A percentile compares a stretch with the other conserved stretches of the same genome.
Conservation (phyloP, 2,329 filamentous ascomycete species). For the Monilinia polystroma region DNA sequence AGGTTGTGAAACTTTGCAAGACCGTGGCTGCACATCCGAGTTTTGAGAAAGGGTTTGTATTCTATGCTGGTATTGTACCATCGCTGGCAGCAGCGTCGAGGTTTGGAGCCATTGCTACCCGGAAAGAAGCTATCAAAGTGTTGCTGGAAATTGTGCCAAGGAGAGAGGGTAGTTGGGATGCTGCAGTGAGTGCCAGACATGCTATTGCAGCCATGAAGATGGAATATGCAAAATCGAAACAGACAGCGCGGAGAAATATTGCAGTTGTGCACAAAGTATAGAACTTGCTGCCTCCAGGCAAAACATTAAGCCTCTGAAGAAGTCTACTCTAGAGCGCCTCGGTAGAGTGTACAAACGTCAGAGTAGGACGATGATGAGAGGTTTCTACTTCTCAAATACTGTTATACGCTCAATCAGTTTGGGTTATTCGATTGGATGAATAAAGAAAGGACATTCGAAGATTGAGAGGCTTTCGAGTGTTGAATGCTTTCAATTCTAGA, state of each 20-base stretch:
- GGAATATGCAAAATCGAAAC: background rate
- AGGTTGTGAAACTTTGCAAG: conserved; percentile 10
- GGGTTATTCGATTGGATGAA: no score
- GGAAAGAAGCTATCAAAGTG: conserved; percentile 13
- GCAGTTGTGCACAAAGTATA: background rate
- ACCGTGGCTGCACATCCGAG: background rate
- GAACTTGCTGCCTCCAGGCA: background rate
- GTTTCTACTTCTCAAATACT: no score
- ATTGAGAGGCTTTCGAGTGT: no score
- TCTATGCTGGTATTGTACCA: conserved; percentile 13
- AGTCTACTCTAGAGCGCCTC: background rate
- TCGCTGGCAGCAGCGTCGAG: background rate
- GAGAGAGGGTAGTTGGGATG: conserved; percentile 22
- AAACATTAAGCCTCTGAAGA: background rate
- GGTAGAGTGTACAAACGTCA: background rate
- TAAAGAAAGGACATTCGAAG: no score
- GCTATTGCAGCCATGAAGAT: conserved; percentile 11
- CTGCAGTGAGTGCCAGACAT: conserved; percentile 1
- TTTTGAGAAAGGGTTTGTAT: conserved; percentile 18
- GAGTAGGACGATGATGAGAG: no score
- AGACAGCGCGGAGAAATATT: background rate
- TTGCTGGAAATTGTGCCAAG: conserved; percentile 17
- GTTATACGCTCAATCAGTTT: no score
- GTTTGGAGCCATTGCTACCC: background rate
- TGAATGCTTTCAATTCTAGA: no score